Evolutionary conservation across 2,329 filamentous ascomycete genomes (phyloP), one percentile per base, ranked within the genome.

Genomic region (Aspergillus carbonarius): DNA sequence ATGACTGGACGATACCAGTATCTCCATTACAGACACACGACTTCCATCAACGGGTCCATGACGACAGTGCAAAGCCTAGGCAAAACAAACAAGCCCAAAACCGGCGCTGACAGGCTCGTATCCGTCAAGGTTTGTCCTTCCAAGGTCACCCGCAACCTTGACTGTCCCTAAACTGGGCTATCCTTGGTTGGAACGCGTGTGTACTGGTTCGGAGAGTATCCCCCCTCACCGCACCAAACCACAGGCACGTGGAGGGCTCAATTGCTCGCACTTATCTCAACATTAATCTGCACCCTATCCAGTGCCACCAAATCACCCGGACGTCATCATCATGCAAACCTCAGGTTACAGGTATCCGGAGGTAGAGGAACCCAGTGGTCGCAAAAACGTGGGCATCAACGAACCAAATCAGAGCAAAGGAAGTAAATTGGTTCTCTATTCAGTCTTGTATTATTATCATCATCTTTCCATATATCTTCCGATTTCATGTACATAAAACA

Each of bases 351-450:
- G 47, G 47, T 50, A 37, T 7, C n/a, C 27, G 12, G 34, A 23
- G 30, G 30, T 44, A 10, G 30, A 37, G 37, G 15, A 17, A 42
- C 7, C n/a, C 25, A 8, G 12, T 12, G 20, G 4, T 32, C 30
- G 44, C 10, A 13, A 23, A n/a, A n/a, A n/a, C n/a, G n/a, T n/a
- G n/a, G n/a, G n/a, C n/a, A n/a, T n/a, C n/a, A n/a, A n/a, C n/a
- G n/a, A n/a, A 39, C 27, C 27, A 55, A 55, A 54, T 18, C 32
- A 61, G 46, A 55, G 46, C 15, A 53, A 56, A 27, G n/a, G 12
- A 17, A 56, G 25, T 27, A n/a, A 35, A 34, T 10, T 18, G 20
- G 12, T 17, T 40, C 12, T 53, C 34, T 40, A 53, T 40, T 27
- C 8, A n/a, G 50, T 40, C 30, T 32, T 40, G 13, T n/a, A 42